Evolutionary conservation across 2,329 filamentous ascomycete species (phyloP), one percentile per base, ranked within the genome.

Genomic region (Xylaria sp.): DNA sequence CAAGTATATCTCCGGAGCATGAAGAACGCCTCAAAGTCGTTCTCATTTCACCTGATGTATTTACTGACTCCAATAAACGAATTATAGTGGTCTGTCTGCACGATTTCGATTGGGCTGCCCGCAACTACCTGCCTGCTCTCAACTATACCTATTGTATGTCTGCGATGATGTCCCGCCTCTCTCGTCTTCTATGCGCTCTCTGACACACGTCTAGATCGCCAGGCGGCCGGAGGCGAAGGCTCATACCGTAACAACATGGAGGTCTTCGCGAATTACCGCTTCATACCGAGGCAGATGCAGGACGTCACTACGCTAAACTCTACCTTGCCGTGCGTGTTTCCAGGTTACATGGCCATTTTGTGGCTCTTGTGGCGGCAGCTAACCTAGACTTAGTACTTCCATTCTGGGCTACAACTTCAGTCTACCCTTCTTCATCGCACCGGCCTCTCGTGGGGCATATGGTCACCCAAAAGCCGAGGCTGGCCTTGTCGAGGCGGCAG

Each of bases 211-310:
- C 32, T 21, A 60, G 58, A 87, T 79, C 83, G 84, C 66, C 86
- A 84, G 70, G 85, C 84, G 23, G 85, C 84, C 13, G 84, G 81
- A 8, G 85, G 85, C 70, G 85, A 87, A 78, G 87, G 82, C 81
- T 82, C 81, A 1, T 87, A 86, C 78, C 81, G 85, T 62, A 86
- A 86, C 77, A 87, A 88, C 77, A 79, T 87, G 16, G 86, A 88
- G 76, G 80, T 83, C 32, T 88, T 81, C 76, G 76, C 80, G 67
- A 82, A 84, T 18, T 85, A 83, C 74, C 80, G 79, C 60, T 79
- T 87, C 60, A 80, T 82, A 63, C 84, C 85, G n/a, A 80, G 84
- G 63, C 79, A 83, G 32, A 76, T 88, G 75, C 76, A 81, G 27
- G 85, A 87, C 69, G 82, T 87, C 64, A 82, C 80, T 47, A 75